phyloP scores from a whole-genome alignment of 2,329 filamentous ascomycete genomes.

The Curvularia sp. region DNA sequence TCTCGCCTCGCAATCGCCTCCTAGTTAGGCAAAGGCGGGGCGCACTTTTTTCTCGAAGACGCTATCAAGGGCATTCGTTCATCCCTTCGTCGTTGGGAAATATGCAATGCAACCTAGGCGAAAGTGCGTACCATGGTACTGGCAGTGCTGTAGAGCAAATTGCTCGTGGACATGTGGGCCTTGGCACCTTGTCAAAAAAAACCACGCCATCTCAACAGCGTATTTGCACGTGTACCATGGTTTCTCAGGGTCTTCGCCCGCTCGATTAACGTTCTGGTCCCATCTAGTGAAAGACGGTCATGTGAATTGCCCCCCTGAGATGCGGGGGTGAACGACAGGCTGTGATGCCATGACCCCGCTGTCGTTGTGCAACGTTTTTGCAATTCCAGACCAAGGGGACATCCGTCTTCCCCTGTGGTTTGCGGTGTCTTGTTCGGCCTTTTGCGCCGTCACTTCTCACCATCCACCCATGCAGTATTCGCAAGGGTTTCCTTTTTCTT shows the following conservation, averaged over 20 bases:
- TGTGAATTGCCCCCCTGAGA: not conserved
- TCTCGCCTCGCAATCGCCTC: not conserved
- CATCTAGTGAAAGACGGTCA: not conserved
- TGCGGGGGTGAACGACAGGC: not conserved
- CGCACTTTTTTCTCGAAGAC: not conserved
- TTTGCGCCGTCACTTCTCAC: not conserved
- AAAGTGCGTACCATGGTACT: conserved; percentile 12
- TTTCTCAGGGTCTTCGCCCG: conserved; percentile 13
- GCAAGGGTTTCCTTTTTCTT: not conserved
- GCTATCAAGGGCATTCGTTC: not conserved
- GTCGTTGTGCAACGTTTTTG: not conserved
- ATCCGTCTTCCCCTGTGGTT: not conserved
- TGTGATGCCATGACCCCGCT: not conserved
- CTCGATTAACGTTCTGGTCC: not conserved
- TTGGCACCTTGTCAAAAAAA: conserved; percentile 17
- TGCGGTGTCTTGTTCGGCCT: not conserved
- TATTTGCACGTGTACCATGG: conserved; percentile 13
- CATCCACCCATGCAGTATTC: not conserved
- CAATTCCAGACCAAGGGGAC: not conserved
- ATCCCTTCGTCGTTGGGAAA: not conserved
- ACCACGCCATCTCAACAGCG: conserved; percentile 10
- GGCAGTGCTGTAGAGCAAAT: not conserved
- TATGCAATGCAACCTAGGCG: not conserved
- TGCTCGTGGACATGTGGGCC: conserved; percentile 11
- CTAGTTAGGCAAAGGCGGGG: not conserved